These are phyloP conservation scores for Plasmodium ovale DNA, from an alignment of 169 alveolate species.

Conservation along the genomic window DNA sequence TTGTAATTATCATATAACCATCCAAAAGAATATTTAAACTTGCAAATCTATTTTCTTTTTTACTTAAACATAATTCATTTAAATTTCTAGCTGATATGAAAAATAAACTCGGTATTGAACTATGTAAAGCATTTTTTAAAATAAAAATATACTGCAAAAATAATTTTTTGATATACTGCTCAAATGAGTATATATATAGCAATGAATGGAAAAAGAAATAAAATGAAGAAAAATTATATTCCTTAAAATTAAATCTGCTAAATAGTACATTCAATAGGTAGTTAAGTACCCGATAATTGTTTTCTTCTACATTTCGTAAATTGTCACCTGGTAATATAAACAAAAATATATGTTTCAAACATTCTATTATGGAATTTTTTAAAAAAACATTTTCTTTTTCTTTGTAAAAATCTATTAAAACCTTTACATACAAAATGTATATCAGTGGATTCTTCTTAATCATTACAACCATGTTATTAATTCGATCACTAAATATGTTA, in stretches of 20 bases:
- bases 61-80: slow-evolving; percentile 65
- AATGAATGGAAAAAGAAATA: slow-evolving; percentile 58
- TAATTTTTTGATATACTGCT: slow-evolving; percentile 33
- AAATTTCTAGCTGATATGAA: slow-evolving; percentile 43
- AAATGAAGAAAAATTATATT: slow-evolving; percentile 60
- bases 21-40: slow-evolving; percentile 50
- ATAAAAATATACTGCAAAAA: slow-evolving; percentile 55
- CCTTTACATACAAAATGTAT: slow-evolving; percentile 51
- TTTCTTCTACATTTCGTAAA: slow-evolving; percentile 21
- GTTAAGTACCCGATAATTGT: slow-evolving; percentile 8
- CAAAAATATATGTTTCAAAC: slow-evolving; percentile 70
- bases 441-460: slow-evolving; percentile 63
- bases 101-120: slow-evolving; percentile 57
- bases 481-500: slow-evolving; percentile 65
- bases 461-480: slow-evolving; percentile 66
- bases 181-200: slow-evolving; percentile 47
- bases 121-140: slow-evolving; percentile 46
- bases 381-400: slow-evolving; percentile 34
- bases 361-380: slow-evolving; percentile 50
- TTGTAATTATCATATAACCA: slow-evolving; percentile 21
- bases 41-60: slow-evolving; percentile 57
- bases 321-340: slow-evolving; percentile 36
- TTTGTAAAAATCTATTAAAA: slow-evolving; percentile 43
- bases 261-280: slow-evolving; percentile 55
- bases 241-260: slow-evolving; percentile 72